Base-by-base conservation (phyloP, 495 filamentous ascomycete species). In the Hypoxylon lienhwacheense region DNA sequence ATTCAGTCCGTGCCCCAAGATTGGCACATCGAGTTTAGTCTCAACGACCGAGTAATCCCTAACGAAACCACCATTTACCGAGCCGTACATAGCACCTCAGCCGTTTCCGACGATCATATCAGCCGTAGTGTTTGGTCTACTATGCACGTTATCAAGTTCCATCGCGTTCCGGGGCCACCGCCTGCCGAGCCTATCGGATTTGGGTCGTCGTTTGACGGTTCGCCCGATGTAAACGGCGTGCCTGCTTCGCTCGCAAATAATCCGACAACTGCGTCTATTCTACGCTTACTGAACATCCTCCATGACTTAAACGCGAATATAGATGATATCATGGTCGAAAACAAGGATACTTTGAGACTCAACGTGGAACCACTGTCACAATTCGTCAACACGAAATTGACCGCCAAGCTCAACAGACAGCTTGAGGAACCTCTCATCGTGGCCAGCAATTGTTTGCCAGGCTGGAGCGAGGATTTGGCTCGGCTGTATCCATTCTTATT, bases 301-400 rank as follows among this genome's bases (percentile, higher is more conserved):
- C 93, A 99, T 59, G 88, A 91, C 47, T 79, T 99, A 61, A 99
- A 97, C 64, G 83, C 89, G 11, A 97, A 96, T 36, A 82, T 99
- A 15, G 93, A 96, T 53, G 95, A 97, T 66, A 90, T 97, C n/a
- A 69, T 97, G 32, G 85, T 88, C n/a, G 91, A 95, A 37, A 88
- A 89, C 60, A 86, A 87, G 61, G 85, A 86, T 36, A 72, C 77
- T 2, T 67, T 85, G 31, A 83, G 79, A 42, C 73, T 96, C 35
- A 89, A 85, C 31, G 73, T 78, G 12, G 93, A 97, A 70, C 88
- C 92, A 4, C 66, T 96, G 31, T 85, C 92, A 7, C 95, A 97
- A 60, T 97, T 99, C 63, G 93, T 99, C 70, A 99, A 99, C 63
- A 96, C 92, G 0, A 99, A 99, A 71, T 81, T 99, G 39, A 99